These are phyloP conservation scores for Amphirosellinia nigrospora DNA, from an alignment of 495 filamentous ascomycete genomes.

Conservation along the genomic window DNA sequence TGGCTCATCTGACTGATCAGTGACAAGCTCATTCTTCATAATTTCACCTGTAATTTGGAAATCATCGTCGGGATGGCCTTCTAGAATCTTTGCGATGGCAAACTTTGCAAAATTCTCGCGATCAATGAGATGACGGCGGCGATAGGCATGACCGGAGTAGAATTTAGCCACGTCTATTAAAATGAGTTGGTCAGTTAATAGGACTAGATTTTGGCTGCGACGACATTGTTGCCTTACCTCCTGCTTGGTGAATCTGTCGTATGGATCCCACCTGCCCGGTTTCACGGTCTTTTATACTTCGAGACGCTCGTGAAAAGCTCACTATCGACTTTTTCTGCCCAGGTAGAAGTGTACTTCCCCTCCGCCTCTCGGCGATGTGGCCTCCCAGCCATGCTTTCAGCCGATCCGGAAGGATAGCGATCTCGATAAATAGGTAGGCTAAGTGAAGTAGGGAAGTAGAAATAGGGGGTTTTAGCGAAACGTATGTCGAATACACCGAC, in stretches of 20 bases:
- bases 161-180: conserved; percentile 24
- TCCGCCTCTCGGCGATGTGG: not conserved
- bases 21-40: conserved; percentile 29
- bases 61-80: conserved; percentile 18
- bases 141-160: conserved; percentile 25
- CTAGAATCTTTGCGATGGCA: conserved; percentile 27
- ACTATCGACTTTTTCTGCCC: not conserved
- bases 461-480: not conserved
- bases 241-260: not conserved
- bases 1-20: not conserved
- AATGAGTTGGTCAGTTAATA: not conserved
- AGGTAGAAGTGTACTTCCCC: not conserved
- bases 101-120: conserved; percentile 27
- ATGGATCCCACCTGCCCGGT: conserved; percentile 20
- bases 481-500: not conserved
- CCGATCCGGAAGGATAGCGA: not conserved
- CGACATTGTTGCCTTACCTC: not conserved
- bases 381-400: not conserved
- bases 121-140: conserved; percentile 2
- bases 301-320: conserved; percentile 2
- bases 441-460: not conserved
- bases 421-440: not conserved
- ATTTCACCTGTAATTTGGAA: conserved; percentile 28
- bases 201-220: not conserved
- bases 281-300: not conserved